Conservation (phyloP, 1,139 yeast genomes). For the Pichia sp. region DNA sequence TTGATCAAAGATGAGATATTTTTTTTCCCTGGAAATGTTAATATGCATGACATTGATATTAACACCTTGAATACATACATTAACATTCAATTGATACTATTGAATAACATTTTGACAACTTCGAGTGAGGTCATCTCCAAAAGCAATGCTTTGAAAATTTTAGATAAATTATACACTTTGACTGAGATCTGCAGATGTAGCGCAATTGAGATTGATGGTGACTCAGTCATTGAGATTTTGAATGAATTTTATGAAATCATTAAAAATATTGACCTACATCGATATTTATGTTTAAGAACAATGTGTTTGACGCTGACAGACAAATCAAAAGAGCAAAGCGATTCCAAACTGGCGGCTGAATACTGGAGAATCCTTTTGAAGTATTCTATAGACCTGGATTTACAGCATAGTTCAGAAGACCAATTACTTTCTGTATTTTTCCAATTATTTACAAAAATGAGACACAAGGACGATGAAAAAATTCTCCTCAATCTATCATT, state of each 20-base stretch:
- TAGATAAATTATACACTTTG: conserved; percentile 2
- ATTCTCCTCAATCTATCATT: conserved; percentile 10
- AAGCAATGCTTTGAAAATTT: background rate
- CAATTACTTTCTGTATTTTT: conserved; percentile 3
- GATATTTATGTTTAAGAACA: conserved; percentile 1
- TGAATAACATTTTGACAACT: conserved; percentile 9
- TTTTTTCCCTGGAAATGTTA: background rate
- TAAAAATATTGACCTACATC: background rate
- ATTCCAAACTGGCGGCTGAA: no score
- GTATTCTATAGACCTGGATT: background rate
- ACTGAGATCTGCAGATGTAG: background rate
- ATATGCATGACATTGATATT: background rate
- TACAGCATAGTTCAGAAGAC: background rate
- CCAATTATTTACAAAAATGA: background rate
- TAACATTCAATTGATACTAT: conserved; percentile 6
- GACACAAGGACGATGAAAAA: conserved; percentile 4
- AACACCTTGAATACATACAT: background rate
- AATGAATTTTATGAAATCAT: conserved; percentile 4
- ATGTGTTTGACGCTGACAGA: conserved; percentile 1
- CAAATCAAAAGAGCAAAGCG: no score
- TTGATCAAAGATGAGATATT: background rate
- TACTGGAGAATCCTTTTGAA: no score
- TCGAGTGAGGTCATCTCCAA: background rate
- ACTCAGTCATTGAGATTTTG: conserved; percentile 2
- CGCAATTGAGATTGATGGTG: conserved; percentile 1